Evolutionary conservation across 2,329 filamentous ascomycete genomes (phyloP), one percentile per base, ranked within the genome.

Genomic region (Curvularia sp.): DNA sequence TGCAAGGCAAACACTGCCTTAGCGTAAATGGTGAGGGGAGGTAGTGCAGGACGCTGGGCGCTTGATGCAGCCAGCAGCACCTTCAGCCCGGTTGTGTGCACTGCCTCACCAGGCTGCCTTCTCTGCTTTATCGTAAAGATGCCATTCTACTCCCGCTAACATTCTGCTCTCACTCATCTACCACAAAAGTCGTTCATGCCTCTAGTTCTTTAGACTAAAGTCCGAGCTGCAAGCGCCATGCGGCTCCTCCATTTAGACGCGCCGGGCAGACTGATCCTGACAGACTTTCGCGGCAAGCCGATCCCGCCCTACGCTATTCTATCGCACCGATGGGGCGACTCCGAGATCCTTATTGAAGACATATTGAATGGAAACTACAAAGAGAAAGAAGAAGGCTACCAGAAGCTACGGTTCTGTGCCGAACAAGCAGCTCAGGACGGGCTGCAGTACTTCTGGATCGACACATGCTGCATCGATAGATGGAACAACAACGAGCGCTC

Each of bases 301-400:
- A 18, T 18, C 18, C 18, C 18, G 18, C 18, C 18, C 18, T 18
- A 18, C 18, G 18, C 18, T 18, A 18, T 18, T 18, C 18, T 18
- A 18, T 18, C 18, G 18, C 18, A 18, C 18, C 18, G 18, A 18
- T 18, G 18, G 18, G 18, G 18, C 18, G 18, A 18, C 18, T 18
- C 18, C 1, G 18, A 6, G 20, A 55, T 74, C 35, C 68, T 58
- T 49, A 67, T 70, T 53, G 51, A 67, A 57, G 67, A 73, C 49
- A 31, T 70, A 38, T 24, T 6, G 1, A 22, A 42, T 42, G 4
- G 39, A 42, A 42, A 22, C 39, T 42, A 42, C 10, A 42, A 42
- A 42, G 4, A 42, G 39, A 42, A 42, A 42, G 39, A 42, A 6
- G 39, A 42, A 13, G 20, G 39, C 39, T 42, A 42, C 9, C 39